Evolutionary conservation across 768 basidiomycete genomes (phyloP), one percentile per base, ranked within the genome.

Genomic region (Obba rivulosa): DNA sequence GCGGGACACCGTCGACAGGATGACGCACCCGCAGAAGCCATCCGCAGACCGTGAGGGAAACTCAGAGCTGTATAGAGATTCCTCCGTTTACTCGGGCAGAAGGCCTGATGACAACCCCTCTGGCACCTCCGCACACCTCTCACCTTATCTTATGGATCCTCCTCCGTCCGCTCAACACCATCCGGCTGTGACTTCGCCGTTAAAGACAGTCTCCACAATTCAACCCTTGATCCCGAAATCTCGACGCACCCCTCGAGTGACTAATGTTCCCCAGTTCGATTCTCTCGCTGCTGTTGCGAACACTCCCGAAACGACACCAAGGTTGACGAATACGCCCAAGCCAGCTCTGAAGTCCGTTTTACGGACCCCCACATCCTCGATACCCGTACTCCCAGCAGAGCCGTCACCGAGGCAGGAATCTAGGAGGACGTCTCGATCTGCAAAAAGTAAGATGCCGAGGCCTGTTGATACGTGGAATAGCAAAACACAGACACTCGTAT

Each of bases 1-100:
- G 31, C 73, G 78, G 36, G 85, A 87, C 48, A 89, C 86, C 0
- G 75, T 89, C 34, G 77, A 83, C 55, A 76, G 79, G 40, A 89
- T 88, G 86, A 88, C 86, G 2, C 58, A 58, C 22, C 58, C 62
- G 8, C 48, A 56, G 13, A 51, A 39, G 42, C 39, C 50, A 31
- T 11, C 47, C 45, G 17, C 46, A 31, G 39, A 52, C 17, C 25
- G n/a, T 35, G 22, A 48, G 17, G 50, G 44, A 1, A 24, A 7
- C 13, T 8, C 35, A 21, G 48, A 34, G 35, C 36, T 8, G 25
- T 28, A 3, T n/a, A 34, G 14, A 21, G 28, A 4, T n/a, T n/a
- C 45, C 47, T 11, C 51, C 51, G 13, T 43, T 14, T 0, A 40
- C 43, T 1, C 28, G 28, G 28, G 13, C 13, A 31, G 28, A 31